Evolutionary conservation across 805 yeast species (phyloP).

Genomic region (Grigorovia jiainica): DNA sequence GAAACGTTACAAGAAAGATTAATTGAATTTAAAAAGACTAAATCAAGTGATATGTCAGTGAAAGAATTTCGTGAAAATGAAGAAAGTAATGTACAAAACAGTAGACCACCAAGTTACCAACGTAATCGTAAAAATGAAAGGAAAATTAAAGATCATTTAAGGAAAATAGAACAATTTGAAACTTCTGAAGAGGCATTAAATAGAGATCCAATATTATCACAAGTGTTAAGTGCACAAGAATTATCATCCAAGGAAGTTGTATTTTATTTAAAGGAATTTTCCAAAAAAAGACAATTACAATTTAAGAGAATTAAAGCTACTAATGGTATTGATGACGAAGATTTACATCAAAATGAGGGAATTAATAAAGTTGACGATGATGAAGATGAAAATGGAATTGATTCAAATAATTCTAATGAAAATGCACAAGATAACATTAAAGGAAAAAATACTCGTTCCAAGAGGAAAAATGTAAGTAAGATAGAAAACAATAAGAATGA

Average conservation of each 20-base stretch:
- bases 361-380: slow-evolving; percentile 6
- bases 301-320: slow-evolving; percentile 22
- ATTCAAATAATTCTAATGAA: neutral
- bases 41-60: slow-evolving; percentile 65
- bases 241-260: slow-evolving; percentile 39
- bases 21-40: slow-evolving; percentile 75
- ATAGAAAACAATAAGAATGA: neutral
- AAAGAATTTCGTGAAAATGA: slow-evolving; percentile 52
- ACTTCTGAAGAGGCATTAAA: slow-evolving; percentile 33
- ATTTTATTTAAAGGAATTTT: slow-evolving; percentile 26
- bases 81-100: slow-evolving; percentile 8
- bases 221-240: slow-evolving; percentile 36
- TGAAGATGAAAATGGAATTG: slow-evolving; percentile 3
- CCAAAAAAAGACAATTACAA: slow-evolving; percentile 22
- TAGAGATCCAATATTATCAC: slow-evolving; percentile 36
- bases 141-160: slow-evolving; percentile 29
- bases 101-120: slow-evolving; percentile 78
- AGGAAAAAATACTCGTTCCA: neutral
- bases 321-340: slow-evolving; percentile 26
- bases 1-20: slow-evolving; percentile 86
- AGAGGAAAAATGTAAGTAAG: slow-evolving; percentile 2
- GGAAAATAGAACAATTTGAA: slow-evolving; percentile 18
- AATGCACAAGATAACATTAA: slow-evolving; percentile 1
- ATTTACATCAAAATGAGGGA: slow-evolving; percentile 11
- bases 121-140: slow-evolving; percentile 48